Conservation (phyloP, 1,139 yeast genomes). For the Candida dubliniensis region DNA sequence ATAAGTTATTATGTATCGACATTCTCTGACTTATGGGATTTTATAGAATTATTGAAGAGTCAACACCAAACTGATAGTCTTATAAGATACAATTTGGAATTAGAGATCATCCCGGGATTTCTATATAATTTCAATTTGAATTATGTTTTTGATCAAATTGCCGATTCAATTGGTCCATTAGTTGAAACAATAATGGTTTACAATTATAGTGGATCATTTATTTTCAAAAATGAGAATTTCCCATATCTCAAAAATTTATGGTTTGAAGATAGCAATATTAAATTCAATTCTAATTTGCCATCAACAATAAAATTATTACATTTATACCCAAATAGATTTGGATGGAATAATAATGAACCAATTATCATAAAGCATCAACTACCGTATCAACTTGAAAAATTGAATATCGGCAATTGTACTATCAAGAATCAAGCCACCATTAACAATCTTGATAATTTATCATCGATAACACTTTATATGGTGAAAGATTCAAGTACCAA, state of each 20-base stretch:
- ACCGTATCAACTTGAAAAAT: conserved; percentile 15
- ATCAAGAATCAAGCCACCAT: conserved; percentile 10
- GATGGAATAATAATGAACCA: conserved; percentile 17
- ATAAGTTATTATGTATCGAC: conserved; percentile 24
- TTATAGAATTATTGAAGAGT: conserved; percentile 12
- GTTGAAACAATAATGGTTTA: conserved; percentile 11
- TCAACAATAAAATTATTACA: conserved; percentile 6
- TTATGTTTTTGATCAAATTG: conserved; percentile 10
- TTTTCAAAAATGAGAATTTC: conserved; percentile 16
- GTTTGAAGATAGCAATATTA: conserved; percentile 21
- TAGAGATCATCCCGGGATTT: conserved; percentile 24
- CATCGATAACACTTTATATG: conserved; percentile 12
- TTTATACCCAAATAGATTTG: conserved; percentile 19
- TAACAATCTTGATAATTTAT: conserved; percentile 15
- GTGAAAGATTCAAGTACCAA: conserved; percentile 17
- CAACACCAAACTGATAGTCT: conserved; percentile 2
- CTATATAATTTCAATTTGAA: conserved; percentile 16
- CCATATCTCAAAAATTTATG: conserved; percentile 17
- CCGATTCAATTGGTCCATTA: conserved; percentile 3
- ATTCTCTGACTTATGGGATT: conserved; percentile 18
- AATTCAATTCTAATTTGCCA: conserved; percentile 11
- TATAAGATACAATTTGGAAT: conserved; percentile 19
- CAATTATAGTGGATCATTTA: conserved; percentile 17
- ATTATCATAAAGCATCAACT: conserved; percentile 13
- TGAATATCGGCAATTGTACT: conserved; percentile 20